A percentile compares a stretch with the other conserved stretches of the same genome.
phyloP scores from a whole-genome alignment of 768 basidiomycete genomes.

The Trametes punicea region DNA sequence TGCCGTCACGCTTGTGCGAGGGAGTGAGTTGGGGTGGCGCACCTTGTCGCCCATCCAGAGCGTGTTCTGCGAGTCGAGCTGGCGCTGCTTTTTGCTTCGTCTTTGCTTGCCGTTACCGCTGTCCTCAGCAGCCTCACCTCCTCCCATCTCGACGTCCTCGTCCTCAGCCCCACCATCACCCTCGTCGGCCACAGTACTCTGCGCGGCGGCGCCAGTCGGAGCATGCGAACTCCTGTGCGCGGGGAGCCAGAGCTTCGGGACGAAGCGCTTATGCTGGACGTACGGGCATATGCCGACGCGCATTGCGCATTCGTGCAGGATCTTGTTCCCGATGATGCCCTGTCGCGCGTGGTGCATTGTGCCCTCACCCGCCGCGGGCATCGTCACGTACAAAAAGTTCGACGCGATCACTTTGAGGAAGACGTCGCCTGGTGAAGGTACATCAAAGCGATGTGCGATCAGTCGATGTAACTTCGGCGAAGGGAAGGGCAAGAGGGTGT shows the following conservation, averaged over 20 bases:
- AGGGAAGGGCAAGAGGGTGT: neutral
- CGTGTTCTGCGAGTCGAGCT: constrained; percentile 38
- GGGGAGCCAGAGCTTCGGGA: constrained; percentile 64
- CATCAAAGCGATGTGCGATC: neutral
- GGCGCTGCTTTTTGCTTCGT: constrained; percentile 38
- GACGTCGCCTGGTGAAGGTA: constrained; percentile 56
- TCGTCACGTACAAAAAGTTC: constrained; percentile 67
- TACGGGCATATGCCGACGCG: constrained; percentile 63
- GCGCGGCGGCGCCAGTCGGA: too few species aligned
- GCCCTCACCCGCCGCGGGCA: constrained; percentile 63
- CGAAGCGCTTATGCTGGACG: constrained; percentile 70
- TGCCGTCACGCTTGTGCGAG: neutral
- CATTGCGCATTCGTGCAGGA: constrained; percentile 53
- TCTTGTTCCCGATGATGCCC: constrained; percentile 71
- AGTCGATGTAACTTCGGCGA: neutral
- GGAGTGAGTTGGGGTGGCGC: neutral
- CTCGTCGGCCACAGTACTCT: constrained; percentile 2
- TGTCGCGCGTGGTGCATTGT: constrained; percentile 64
- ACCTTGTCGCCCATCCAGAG: constrained; percentile 82
- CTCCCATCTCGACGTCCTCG: constrained; percentile 11
- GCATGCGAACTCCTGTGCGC: neutral
- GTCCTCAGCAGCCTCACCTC: neutral
- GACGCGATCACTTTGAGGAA: constrained; percentile 80
- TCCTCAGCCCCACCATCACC: neutral
- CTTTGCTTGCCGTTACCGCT: constrained; percentile 12